Conservation (phyloP, 345 rosid species). For the Turritis glabra region DNA sequence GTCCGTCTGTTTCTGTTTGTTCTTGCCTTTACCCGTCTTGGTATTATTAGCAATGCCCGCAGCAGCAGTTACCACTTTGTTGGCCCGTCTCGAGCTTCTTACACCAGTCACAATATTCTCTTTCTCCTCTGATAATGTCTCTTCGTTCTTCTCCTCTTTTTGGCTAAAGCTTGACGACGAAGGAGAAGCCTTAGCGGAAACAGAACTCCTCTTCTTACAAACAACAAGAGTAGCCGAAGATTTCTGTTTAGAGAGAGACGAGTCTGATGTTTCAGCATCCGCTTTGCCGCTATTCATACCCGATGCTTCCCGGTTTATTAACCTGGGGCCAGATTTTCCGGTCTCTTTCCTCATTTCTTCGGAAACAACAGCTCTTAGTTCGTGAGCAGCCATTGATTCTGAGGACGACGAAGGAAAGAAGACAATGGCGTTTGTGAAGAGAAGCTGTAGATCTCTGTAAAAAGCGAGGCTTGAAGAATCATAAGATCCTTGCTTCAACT, state of each 20-base stretch:
- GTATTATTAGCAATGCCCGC: constrained; percentile 9
- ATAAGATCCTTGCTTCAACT: constrained; percentile 51
- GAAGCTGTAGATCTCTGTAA: constrained; percentile 68
- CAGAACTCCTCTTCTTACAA: constrained; percentile 59
- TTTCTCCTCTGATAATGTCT: constrained; percentile 39
- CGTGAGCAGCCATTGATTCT: constrained; percentile 52
- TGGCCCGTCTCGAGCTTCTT: constrained; percentile 62
- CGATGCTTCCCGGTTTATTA: constrained; percentile 21
- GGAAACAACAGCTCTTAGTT: constrained; percentile 50
- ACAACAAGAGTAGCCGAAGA: constrained; percentile 47
- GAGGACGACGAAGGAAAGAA: constrained; percentile 56
- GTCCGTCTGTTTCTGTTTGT: constrained; percentile 39
- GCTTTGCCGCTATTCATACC: constrained; percentile 26
- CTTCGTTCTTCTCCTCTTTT: constrained; percentile 42
- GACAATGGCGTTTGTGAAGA: constrained; percentile 60
- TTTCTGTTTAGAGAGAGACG: constrained; percentile 50
- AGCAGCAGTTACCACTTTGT: constrained; percentile 34
- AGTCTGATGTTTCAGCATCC: constrained; percentile 51
- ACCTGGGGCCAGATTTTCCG: constrained; percentile 24
- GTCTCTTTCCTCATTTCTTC: constrained; percentile 43
- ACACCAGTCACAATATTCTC: constrained; percentile 55
- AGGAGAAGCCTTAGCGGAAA: constrained; percentile 54
- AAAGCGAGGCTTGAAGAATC: constrained; percentile 44
- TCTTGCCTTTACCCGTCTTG: constrained; percentile 30
- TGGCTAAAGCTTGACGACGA: constrained; percentile 43